phyloP scores from a whole-genome alignment of 345 rosid species.

The Acer campestre region DNA sequence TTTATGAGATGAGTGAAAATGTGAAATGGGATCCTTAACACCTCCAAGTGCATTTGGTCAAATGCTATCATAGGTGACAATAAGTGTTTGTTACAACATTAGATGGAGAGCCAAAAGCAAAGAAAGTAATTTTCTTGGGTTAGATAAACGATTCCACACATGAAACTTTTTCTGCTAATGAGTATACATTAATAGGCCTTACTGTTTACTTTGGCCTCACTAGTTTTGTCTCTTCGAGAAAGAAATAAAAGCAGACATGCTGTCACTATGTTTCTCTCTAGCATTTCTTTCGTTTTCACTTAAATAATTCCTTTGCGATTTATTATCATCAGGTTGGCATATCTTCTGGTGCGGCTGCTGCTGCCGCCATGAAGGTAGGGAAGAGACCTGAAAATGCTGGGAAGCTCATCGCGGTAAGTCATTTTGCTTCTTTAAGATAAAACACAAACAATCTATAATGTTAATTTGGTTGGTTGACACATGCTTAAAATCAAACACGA shows the following conservation, averaged over 20 bases:
- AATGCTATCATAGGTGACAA: background rate
- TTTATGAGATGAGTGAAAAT: background rate
- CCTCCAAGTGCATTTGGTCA: background rate
- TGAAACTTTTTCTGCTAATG: background rate
- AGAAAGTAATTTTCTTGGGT: background rate
- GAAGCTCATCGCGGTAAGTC: constrained; percentile 83
- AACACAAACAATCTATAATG: background rate
- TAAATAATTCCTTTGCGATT: constrained; percentile 10
- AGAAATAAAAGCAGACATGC: background rate
- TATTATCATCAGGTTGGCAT: constrained; percentile 86
- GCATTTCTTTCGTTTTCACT: background rate
- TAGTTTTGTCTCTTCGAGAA: background rate
- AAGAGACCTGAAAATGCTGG: constrained; percentile 93
- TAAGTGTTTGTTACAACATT: constrained; percentile 2
- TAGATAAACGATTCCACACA: background rate
- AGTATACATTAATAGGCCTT: background rate
- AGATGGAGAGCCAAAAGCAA: background rate
- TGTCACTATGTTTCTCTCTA: background rate
- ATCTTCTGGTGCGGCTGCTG: constrained; percentile 98
- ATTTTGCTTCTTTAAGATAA: constrained; percentile 10
- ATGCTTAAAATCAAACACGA: background rate
- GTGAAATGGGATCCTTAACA: background rate
- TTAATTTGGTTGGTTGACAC: background rate
- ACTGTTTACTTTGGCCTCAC: background rate
- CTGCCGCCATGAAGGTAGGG: constrained; percentile 85